Percentiles rank a stretch among this genome's conserved stretches.
Evolutionary conservation across 1,139 yeast species (phyloP).

Genomic region (Geotrichum carabidarum): DNA sequence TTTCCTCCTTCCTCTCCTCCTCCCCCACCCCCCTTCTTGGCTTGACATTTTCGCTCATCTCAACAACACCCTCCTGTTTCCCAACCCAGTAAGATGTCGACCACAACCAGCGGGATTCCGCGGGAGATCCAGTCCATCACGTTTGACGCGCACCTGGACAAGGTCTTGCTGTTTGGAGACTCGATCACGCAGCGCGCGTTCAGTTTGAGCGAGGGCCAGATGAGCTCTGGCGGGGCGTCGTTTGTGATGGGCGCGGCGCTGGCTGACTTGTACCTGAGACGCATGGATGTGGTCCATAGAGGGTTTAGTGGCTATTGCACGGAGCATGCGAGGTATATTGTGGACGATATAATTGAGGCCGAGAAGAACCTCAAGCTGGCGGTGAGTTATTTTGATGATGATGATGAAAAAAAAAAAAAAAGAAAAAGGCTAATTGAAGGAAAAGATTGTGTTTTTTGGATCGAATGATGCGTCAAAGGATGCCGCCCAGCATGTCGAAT

Average conservation of each 20-base stretch:
- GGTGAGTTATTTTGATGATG: slow-evolving; percentile 15
- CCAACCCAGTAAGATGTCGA: too few relatives aligned
- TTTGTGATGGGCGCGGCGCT: slow-evolving; percentile 17
- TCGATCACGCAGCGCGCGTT: slow-evolving; percentile 53
- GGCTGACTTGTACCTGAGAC: slow-evolving; percentile 32
- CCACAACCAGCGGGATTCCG: background rate
- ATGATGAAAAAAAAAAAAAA: background rate
- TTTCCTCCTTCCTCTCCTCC: too few relatives aligned
- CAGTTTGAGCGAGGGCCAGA: slow-evolving; percentile 26
- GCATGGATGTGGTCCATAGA: slow-evolving; percentile 51
- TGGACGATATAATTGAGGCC: slow-evolving; percentile 14
- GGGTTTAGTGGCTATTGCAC: slow-evolving; percentile 61
- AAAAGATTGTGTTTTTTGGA: slow-evolving; percentile 58
- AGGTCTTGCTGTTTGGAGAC: slow-evolving; percentile 59
- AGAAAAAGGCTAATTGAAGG: background rate
- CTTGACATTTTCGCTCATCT: too few relatives aligned
- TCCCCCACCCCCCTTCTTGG: too few relatives aligned
- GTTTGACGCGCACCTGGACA: slow-evolving; percentile 28
- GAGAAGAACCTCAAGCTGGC: slow-evolving; percentile 20
- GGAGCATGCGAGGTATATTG: slow-evolving; percentile 41
- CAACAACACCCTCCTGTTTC: too few relatives aligned
- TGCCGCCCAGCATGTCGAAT: slow-evolving; percentile 49
- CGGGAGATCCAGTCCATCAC: slow-evolving; percentile 11
- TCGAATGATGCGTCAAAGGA: slow-evolving; percentile 64
- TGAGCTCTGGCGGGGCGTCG: background rate